phyloP scores from a whole-genome alignment of 495 filamentous ascomycete species.

The Lasiosphaeris hirsuta region DNA sequence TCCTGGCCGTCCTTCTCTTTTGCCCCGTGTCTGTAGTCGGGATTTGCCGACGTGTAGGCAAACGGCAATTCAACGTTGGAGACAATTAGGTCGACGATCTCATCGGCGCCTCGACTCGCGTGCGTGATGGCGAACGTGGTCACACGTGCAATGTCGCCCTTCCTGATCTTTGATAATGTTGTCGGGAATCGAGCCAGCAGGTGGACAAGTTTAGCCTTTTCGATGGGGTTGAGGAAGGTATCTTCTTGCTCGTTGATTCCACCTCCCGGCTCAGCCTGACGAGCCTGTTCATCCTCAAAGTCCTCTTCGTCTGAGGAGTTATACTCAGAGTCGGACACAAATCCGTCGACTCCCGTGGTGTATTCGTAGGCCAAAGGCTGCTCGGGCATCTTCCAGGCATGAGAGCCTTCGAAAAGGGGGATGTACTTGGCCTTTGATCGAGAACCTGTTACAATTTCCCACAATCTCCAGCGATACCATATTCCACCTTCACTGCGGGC shows the following conservation, averaged over 20 bases:
- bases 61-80: slow-evolving; percentile 74
- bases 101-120: slow-evolving; percentile 71
- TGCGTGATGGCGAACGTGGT: slow-evolving; percentile 89
- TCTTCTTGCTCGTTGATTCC: slow-evolving; percentile 53
- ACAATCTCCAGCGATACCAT: slow-evolving; percentile 89
- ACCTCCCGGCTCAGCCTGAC: slow-evolving; percentile 47
- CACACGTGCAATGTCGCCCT: slow-evolving; percentile 81
- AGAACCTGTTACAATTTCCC: slow-evolving; percentile 70
- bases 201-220: slow-evolving; percentile 78
- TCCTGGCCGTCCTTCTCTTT: slow-evolving; percentile 39
- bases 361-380: slow-evolving; percentile 68
- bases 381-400: slow-evolving; percentile 70
- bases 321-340: slow-evolving; percentile 80
- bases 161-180: slow-evolving; percentile 67
- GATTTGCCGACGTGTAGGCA: slow-evolving; percentile 57
- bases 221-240: slow-evolving; percentile 76
- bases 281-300: slow-evolving; percentile 68
- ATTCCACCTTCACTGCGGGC: slow-evolving; percentile 72
- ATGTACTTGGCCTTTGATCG: slow-evolving; percentile 42
- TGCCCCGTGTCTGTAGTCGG: slow-evolving; percentile 38
- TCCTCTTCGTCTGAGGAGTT: slow-evolving; percentile 85
- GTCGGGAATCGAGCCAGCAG: slow-evolving; percentile 78
- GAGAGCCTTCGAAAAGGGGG: slow-evolving; percentile 66
- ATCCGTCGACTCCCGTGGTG: slow-evolving; percentile 66
- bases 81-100: slow-evolving; percentile 84